Evolutionary conservation across 148 eudicot species (phyloP).

Genomic region (Heliamphora exappendiculata): DNA sequence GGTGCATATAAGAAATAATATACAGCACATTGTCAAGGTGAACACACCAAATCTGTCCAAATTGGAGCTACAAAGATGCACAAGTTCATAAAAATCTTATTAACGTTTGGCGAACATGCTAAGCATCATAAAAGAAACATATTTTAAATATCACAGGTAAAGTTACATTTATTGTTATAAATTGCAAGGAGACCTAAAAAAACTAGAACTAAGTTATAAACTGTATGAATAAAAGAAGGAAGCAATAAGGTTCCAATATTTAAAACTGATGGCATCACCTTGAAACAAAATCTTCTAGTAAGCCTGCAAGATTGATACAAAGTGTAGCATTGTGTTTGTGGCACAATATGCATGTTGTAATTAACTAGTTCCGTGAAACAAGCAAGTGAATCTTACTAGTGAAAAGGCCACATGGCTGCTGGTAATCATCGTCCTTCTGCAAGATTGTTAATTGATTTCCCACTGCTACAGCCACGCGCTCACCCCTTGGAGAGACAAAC

Average conservation of each 20-base stretch:
- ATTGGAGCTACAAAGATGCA: no score
- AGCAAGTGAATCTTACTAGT: constrained; percentile 47
- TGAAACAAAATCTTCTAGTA: not conserved
- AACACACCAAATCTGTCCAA: no score
- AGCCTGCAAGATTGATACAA: not conserved
- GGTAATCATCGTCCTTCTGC: constrained; percentile 72
- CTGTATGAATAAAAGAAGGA: not conserved
- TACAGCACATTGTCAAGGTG: no score
- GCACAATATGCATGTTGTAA: not conserved
- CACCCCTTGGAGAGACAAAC: constrained; percentile 73
- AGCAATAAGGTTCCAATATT: not conserved
- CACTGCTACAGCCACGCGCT: constrained; percentile 67
- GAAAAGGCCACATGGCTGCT: constrained; percentile 58
- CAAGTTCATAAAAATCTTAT: no score
- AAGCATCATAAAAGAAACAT: not conserved
- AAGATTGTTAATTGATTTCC: constrained; percentile 73
- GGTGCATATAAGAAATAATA: no score
- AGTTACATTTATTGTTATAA: not conserved
- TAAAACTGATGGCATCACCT: not conserved
- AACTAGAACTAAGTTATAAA: no score
- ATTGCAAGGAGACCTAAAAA: not conserved
- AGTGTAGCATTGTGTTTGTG: not conserved
- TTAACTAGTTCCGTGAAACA: not conserved
- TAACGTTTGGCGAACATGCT: no score
- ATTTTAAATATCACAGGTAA: not conserved